Evolutionary conservation across 164 flowering plant genomes (phyloP).

Genomic region (Protea cynaroides): DNA sequence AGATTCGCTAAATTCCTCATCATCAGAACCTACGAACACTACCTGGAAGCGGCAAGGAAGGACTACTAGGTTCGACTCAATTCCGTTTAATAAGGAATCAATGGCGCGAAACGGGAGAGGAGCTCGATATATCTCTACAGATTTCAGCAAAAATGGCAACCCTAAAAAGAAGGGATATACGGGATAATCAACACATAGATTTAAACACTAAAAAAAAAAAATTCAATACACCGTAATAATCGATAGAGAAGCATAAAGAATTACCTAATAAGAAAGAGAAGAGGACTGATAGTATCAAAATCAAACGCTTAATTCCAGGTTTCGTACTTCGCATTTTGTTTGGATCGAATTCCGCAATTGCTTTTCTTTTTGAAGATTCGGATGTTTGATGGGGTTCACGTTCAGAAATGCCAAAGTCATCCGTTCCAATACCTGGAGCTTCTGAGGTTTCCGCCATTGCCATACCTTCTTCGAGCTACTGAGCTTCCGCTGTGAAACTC

Average conservation of each 20-base stretch:
- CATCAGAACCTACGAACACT: constrained; percentile 44
- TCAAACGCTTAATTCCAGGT: constrained; percentile 77
- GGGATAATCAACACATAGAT: not conserved
- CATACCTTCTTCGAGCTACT: not conserved
- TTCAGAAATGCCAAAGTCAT: not conserved
- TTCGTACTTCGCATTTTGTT: constrained; percentile 48
- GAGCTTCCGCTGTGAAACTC: not conserved
- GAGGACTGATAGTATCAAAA: constrained; percentile 57
- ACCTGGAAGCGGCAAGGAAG: constrained; percentile 74
- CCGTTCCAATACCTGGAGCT: not conserved
- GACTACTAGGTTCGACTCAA: constrained; percentile 38
- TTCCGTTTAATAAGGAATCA: constrained; percentile 38
- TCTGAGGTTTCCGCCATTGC: constrained; percentile 20
- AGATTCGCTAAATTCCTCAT: constrained; percentile 2
- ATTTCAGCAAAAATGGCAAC: constrained; percentile 64
- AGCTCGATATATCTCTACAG: constrained; percentile 82
- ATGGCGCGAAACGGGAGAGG: constrained; percentile 77
- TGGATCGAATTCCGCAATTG: constrained; percentile 30
- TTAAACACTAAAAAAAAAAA: not conserved
- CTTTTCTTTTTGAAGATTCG: not conserved
- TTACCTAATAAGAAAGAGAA: constrained; percentile 73
- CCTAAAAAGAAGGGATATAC: constrained; percentile 33
- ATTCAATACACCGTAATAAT: not conserved
- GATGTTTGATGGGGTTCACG: not conserved
- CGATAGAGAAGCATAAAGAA: not conserved